These are phyloP conservation scores for Hypoxylon cercidicola DNA, from an alignment of 495 filamentous ascomycete species.

Conservation along the genomic window DNA sequence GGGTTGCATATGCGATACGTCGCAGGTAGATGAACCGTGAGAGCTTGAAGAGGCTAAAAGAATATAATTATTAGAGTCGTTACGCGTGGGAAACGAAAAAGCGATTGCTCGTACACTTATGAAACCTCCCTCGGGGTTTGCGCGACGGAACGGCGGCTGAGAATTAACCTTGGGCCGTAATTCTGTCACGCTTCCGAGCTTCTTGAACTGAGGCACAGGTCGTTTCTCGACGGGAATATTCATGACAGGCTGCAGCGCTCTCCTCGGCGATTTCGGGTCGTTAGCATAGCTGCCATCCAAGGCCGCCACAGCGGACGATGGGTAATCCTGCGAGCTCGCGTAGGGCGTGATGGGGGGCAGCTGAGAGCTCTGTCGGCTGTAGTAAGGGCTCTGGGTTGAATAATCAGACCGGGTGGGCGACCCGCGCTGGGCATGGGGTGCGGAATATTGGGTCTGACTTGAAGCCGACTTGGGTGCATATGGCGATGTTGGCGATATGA, in stretches of 20 bases:
- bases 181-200: slow-evolving; percentile 75
- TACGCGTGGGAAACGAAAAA: slow-evolving; percentile 1
- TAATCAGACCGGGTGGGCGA: slow-evolving; percentile 63
- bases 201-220: slow-evolving; percentile 87
- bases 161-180: slow-evolving; percentile 83
- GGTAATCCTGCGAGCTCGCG: slow-evolving; percentile 71
- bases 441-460: slow-evolving; percentile 53
- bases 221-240: slow-evolving; percentile 65
- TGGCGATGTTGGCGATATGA: slow-evolving; percentile 67
- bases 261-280: slow-evolving; percentile 79
- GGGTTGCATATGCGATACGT: slow-evolving; percentile 99
- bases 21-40: slow-evolving; percentile 91
- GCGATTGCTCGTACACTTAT: slow-evolving; percentile 79
- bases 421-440: slow-evolving; percentile 56
- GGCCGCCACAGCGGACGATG: slow-evolving; percentile 72
- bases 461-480: slow-evolving; percentile 56
- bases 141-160: slow-evolving; percentile 91
- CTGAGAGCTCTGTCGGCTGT: slow-evolving; percentile 61
- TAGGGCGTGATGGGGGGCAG: slow-evolving; percentile 79
- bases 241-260: slow-evolving; percentile 59
- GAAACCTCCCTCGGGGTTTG: slow-evolving; percentile 97
- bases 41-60: slow-evolving; percentile 87
- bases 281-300: slow-evolving; percentile 76
- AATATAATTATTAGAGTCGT: slow-evolving; percentile 27
- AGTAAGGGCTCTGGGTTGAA: slow-evolving; percentile 60